A percentile compares a stretch with the other conserved stretches of the same genome.
Conservation (phyloP, 2,329 filamentous ascomycete species). For the Zymoseptoria pseudotritici region DNA sequence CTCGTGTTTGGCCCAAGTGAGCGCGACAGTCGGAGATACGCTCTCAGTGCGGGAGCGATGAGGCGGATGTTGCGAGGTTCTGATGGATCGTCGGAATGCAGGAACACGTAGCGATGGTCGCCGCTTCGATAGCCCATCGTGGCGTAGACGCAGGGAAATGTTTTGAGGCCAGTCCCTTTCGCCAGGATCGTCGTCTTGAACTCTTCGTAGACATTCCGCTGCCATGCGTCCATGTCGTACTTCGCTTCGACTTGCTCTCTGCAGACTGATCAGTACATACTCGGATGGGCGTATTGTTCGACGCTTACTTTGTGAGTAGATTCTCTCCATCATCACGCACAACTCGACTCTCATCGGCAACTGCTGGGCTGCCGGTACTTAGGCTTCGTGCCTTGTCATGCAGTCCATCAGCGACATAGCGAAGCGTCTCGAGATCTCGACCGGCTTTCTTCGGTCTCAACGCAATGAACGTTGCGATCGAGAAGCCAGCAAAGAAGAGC, state of each 20-base stretch:
- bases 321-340: neutral
- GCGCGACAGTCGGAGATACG: constrained; percentile 12
- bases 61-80: constrained; percentile 14
- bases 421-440: constrained; percentile 2
- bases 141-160: constrained; percentile 16
- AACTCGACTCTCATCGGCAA: neutral
- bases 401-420: neutral
- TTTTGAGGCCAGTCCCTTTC: constrained; percentile 14
- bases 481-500: constrained; percentile 14
- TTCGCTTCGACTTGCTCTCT: constrained; percentile 11
- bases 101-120: constrained; percentile 16
- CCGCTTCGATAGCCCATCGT: constrained; percentile 15
- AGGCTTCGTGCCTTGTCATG: neutral
- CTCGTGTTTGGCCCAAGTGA: constrained; percentile 15
- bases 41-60: constrained; percentile 12
- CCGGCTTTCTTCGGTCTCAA: constrained; percentile 9
- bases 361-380: neutral
- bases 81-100: constrained; percentile 14
- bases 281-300: neutral
- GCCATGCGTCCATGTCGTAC: constrained; percentile 16
- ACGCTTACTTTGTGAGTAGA: neutral
- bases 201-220: constrained; percentile 14
- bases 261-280: neutral
- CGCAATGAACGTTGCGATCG: constrained; percentile 9
- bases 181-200: constrained; percentile 18